phyloP scores from a whole-genome alignment of 1,284 basidiomycete genomes.

The Ceratobasidium papillatum region DNA sequence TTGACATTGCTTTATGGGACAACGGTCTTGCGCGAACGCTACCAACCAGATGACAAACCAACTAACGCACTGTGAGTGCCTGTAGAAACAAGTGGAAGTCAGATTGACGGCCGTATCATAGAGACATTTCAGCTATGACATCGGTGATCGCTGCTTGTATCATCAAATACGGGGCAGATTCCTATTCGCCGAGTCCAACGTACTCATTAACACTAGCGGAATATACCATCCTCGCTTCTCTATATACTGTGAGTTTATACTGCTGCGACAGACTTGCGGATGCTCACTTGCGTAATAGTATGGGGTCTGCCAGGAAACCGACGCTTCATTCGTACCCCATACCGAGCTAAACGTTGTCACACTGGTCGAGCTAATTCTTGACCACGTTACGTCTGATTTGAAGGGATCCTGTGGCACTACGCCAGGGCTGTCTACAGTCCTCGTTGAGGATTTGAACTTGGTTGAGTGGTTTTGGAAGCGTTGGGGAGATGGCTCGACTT shows the following conservation, averaged over 20 bases:
- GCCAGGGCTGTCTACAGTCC: neutral
- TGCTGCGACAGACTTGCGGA: neutral
- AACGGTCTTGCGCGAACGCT: slow-evolving; percentile 9
- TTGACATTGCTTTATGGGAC: slow-evolving; percentile 16
- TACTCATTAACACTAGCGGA: slow-evolving; percentile 4
- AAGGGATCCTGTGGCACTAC: neutral
- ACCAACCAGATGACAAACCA: neutral
- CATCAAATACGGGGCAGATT: neutral
- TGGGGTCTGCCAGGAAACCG: neutral
- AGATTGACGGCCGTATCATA: neutral
- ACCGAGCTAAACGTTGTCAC: slow-evolving; percentile 7
- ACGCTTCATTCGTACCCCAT: slow-evolving; percentile 4
- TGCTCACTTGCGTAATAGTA: neutral
- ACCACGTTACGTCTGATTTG: neutral
- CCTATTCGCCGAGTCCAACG: neutral
- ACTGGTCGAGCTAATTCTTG: neutral
- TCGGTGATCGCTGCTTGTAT: neutral
- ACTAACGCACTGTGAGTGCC: neutral
- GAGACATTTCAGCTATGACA: neutral
- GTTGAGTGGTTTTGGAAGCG: slow-evolving; percentile 32
- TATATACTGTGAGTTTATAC: slow-evolving; percentile 13
- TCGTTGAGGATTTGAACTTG: slow-evolving; percentile 4
- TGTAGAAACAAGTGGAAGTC: no score
- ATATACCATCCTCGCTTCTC: slow-evolving; percentile 6
- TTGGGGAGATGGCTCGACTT: slow-evolving; percentile 38